phyloP scores from a whole-genome alignment of 768 basidiomycete species.

The Tylopilus subfusipes region DNA sequence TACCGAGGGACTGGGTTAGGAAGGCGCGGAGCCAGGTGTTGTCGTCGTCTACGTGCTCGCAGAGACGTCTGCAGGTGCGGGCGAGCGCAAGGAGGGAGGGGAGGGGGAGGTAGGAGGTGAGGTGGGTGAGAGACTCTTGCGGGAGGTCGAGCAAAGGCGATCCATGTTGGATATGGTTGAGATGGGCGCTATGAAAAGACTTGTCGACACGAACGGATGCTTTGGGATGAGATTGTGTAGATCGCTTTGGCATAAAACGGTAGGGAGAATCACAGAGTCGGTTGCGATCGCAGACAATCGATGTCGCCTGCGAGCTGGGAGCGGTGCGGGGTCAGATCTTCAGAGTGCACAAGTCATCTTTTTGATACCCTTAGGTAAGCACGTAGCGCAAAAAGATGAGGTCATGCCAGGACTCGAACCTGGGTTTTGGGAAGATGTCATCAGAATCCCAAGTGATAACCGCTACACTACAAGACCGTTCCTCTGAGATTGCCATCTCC shows the following conservation, averaged over 20 bases:
- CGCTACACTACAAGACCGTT: slow-evolving; percentile 27
- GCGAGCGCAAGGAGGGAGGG: slow-evolving; percentile 56
- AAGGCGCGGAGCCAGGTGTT: slow-evolving; percentile 80
- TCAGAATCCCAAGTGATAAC: slow-evolving; percentile 32
- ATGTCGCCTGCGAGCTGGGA: slow-evolving; percentile 21
- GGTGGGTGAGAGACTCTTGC: slow-evolving; percentile 68
- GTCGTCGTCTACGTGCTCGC: slow-evolving; percentile 69
- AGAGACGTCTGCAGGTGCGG: slow-evolving; percentile 47
- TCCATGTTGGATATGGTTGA: slow-evolving; percentile 48
- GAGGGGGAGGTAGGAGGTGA: slow-evolving; percentile 71
- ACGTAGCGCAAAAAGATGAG: neutral
- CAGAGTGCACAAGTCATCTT: too few species aligned
- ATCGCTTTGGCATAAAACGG: slow-evolving; percentile 69
- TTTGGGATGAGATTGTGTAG: slow-evolving; percentile 40
- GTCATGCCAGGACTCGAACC: slow-evolving; percentile 29
- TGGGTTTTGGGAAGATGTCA: slow-evolving; percentile 23
- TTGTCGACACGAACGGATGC: slow-evolving; percentile 30
- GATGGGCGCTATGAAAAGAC: slow-evolving; percentile 15
- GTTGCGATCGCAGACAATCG: slow-evolving; percentile 25
- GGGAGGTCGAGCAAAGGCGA: slow-evolving; percentile 51
- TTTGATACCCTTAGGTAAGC: slow-evolving; percentile 11
- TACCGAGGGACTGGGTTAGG: slow-evolving; percentile 59
- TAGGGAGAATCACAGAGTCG: slow-evolving; percentile 9
- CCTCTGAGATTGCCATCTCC: too few species aligned
- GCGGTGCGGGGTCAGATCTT: too few species aligned